Evolutionary conservation across 78 protist genomes (phyloP).

Genomic region (Dictyostelium discoideum): dicty_2.7 NC_007091.3:4548501-4549000

Average conservation of each 20-base stretch:
- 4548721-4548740: constrained; percentile 11
- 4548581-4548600: neutral
- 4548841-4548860: constrained; percentile 26
- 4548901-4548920: constrained; percentile 67
- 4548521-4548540: neutral
- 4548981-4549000: constrained; percentile 14
- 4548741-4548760: neutral
- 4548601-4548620: neutral
- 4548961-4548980: constrained; percentile 2
- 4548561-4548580: neutral
- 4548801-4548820: constrained; percentile 2
- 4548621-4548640: neutral
- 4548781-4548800: too few species aligned
- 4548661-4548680: constrained; percentile 75
- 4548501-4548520: neutral
- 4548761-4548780: too few species aligned
- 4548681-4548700: constrained; percentile 26
- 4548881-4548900: constrained; percentile 39
- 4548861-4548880: constrained; percentile 29
- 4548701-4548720: neutral
- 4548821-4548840: constrained; percentile 63
- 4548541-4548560: neutral
- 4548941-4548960: constrained; percentile 21
- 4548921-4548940: constrained; percentile 65
- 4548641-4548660: constrained; percentile 73